phyloP scores from a whole-genome alignment of 2,329 filamentous ascomycete species.

The Claviceps quebecensis region DNA sequence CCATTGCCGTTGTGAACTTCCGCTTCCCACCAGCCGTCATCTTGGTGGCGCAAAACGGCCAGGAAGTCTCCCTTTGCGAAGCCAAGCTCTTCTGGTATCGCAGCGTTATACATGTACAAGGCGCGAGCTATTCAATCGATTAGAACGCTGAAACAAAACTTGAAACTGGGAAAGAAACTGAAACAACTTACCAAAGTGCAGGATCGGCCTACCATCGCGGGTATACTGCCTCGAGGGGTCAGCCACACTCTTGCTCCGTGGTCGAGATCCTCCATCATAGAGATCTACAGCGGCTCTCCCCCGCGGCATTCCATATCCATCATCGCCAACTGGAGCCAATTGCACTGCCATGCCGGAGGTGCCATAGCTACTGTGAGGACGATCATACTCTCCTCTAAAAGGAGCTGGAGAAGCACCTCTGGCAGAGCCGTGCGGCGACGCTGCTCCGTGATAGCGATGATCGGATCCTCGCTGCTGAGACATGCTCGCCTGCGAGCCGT shows the following conservation, averaged over 20 bases:
- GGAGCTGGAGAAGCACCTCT: slow-evolving; percentile 34
- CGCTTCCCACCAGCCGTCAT: slow-evolving; percentile 99
- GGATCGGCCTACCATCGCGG: slow-evolving; percentile 69
- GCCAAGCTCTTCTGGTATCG: slow-evolving; percentile 86
- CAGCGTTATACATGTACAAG: slow-evolving; percentile 85
- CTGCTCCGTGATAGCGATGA: slow-evolving; percentile 36
- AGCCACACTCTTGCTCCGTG: slow-evolving; percentile 74
- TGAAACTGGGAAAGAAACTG: slow-evolving; percentile 10
- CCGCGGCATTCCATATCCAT: slow-evolving; percentile 44
- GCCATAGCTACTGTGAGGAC: slow-evolving; percentile 37
- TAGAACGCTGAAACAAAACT: neutral
- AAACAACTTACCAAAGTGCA: slow-evolving; percentile 75
- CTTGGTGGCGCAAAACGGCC: slow-evolving; percentile 77
- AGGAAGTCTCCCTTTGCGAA: slow-evolving; percentile 89
- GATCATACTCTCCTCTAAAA: slow-evolving; percentile 28
- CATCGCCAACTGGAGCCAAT: slow-evolving; percentile 42
- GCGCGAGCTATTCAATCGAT: slow-evolving; percentile 55
- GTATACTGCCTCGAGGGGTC: slow-evolving; percentile 71
- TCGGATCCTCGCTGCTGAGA: slow-evolving; percentile 33
- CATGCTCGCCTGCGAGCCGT: slow-evolving; percentile 24
- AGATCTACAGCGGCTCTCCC: slow-evolving; percentile 41
- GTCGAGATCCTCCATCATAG: slow-evolving; percentile 38
- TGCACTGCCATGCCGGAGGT: slow-evolving; percentile 53
- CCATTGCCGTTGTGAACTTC: slow-evolving; percentile 63
- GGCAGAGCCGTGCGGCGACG: slow-evolving; percentile 34